Base-by-base conservation (phyloP, 192 early-diverging fungal species). In the Backusella mclennaniae region DNA sequence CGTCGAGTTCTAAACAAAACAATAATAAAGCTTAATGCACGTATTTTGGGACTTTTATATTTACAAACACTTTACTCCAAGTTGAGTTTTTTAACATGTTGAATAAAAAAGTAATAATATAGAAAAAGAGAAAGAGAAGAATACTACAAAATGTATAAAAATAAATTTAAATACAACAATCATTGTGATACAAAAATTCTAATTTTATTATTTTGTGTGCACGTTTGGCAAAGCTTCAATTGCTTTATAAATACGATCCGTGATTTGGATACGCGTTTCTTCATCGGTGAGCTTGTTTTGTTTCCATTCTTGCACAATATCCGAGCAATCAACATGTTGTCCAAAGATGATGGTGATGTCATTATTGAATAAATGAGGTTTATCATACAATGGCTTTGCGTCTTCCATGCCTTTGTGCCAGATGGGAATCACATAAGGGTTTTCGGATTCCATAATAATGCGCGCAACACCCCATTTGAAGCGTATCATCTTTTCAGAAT, bases 381-480 rank as follows among this genome's bases (percentile, higher is more conserved):
- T 29, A 17, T 83, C 88, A 6, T 83, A 53, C 72, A 91, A 76
- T 7, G 91, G 89, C 83, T 91, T 79, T 15, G 92, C 85, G 23
- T 87, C 79, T 31, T 85, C 87, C 85, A 91, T 88, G 12, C 90
- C 90, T 71, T 88, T 73, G 77, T 95, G 91, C 84, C 88, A 89
- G 77, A 94, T 83, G 53, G 94, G 91, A 3, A 96, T 73, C 7
- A 96, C 88, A 19, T 95, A 84, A 0, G 94, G 92, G 15, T 70
- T 56, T 21, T 87, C 83, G 6, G 92, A 84, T 75, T 97, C 96
- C 93, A 95, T 93, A 29, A 96, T 80, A 76, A 97, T 82, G 35
- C 96, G 86, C 15, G 91, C 93, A 11, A 97, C 87, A 12, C 96
- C 96, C 96, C 96, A 97, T 77, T 91, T 90, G 77, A 96, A 95